Evolutionary conservation across 768 basidiomycete species (phyloP), one percentile per base, ranked within the genome.

Genomic region (Suillus variegatus): DNA sequence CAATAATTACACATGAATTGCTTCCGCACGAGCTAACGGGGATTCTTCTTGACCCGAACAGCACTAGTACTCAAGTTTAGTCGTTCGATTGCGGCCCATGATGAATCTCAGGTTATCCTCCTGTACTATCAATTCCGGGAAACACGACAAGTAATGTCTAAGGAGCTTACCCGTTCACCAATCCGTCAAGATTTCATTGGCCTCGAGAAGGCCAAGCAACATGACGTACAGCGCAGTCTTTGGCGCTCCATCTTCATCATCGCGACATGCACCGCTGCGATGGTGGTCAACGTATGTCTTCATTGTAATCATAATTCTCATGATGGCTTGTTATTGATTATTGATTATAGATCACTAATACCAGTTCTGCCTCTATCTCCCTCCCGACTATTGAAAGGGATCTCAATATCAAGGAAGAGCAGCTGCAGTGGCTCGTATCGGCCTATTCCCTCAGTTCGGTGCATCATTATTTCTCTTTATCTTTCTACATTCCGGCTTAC

Each of bases 381-480:
- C 75, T 89, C 2, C 82, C 87, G 2, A 79, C 80, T 0, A 86
- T 89, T 22, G 82, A 81, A 40, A 73, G 67, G 5, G 83, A 84
- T 28, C 76, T 91, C 57, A 38, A 80, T 20, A 82, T 90, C 6
- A 72, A 76, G 28, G 81, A 88, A 60, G 76, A 81, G 47, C 76
- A 84, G 38, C 77, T 92, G 3, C 86, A 91, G 63, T 92, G 91
- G 91, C 76, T 90, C 20, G 68, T 84, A 12, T 88, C 88, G 28
- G 89, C 88, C 0, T 92, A 88, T 70, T 77, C 91, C 0, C 74
- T 92, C 64, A 89, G 85, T 69, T 88, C 87, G 14, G 89, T 89
- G 12, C 40, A 80, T 75, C 20, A 40, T 73, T 65, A 20, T 41
- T n/a, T 61, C 9, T 28, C 10, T 41, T 28, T 10, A n/a, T 35